Evolutionary conservation across 2,329 filamentous ascomycete species (phyloP), one percentile per base, ranked within the genome.

Genomic region (Ophiocordyceps camponoti-saundersi): DNA sequence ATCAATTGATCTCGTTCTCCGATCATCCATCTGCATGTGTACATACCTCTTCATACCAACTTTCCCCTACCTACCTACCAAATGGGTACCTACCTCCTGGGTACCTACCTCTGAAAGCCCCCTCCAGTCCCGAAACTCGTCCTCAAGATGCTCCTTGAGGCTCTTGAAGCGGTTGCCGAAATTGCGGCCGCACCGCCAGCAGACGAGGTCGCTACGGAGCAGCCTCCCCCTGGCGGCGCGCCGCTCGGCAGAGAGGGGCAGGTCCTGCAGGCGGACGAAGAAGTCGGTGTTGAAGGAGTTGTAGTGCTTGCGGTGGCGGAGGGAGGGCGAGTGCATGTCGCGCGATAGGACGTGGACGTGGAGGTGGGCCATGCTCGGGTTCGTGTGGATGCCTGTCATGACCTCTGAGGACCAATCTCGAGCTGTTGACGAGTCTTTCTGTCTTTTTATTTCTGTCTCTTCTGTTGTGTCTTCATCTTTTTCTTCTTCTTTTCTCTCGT

Each of bases 261-360:
- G 90, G 49, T 89, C 84, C 21, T 79, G 79, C 23, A 96, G 57
- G 16, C 73, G 70, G 13, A 96, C 75, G 21, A 98, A 76, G 60
- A 96, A 98, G 3, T 76, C 75, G 46, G 89, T 93, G 30, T 77
- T 79, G 64, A 96, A 96, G 52, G 84, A 92, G 58, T 92, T 86
- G 65, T 95, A 96, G 65, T 96, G 92, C 61, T 88, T 90, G 52
- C 79, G 73, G 59, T 90, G 80, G 65, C 81, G 85, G 62, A 95
- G 53, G 43, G 72, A 73, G 12, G 75, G 72, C 36, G 82, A 87
- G 55, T 78, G 72, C 71, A 85, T 82, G 60, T 98, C 92, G 18
- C 77, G 70, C 39, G 84, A 86, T 48, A 96, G 65, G 29, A 96
- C 78, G 62, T 98, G 92, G 4, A 96, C 71, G 63, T 98, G 92